A percentile compares a stretch with the other conserved stretches of the same genome.
phyloP scores from a whole-genome alignment of 2,329 filamentous ascomycete species.

The Bipolaris oryzae region DNA sequence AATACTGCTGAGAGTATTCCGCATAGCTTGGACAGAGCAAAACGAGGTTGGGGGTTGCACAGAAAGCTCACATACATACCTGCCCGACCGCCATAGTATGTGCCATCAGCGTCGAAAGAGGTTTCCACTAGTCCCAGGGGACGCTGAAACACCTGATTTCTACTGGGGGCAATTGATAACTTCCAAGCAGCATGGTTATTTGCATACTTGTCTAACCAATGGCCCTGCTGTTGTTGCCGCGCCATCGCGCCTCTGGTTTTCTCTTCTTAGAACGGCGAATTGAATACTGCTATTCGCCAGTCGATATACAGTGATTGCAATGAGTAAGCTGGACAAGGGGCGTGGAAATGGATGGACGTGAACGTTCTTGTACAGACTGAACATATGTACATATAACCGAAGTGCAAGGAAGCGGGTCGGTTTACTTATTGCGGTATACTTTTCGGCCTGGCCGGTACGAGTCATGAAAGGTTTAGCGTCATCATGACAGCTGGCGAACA shows the following conservation, averaged over 20 bases:
- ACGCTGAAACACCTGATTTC: slow-evolving; percentile 37
- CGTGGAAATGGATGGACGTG: background rate
- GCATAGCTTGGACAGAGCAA: background rate
- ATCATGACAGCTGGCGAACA: background rate
- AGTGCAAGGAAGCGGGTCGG: background rate
- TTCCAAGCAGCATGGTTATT: slow-evolving; percentile 49
- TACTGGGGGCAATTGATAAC: slow-evolving; percentile 10
- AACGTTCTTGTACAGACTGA: background rate
- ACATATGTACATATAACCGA: background rate
- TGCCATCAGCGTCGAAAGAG: slow-evolving; percentile 54
- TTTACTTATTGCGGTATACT: background rate
- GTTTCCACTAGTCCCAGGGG: slow-evolving; percentile 54
- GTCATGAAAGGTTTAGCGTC: slow-evolving; percentile 6
- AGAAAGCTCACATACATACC: slow-evolving; percentile 3
- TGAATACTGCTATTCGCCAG: background rate
- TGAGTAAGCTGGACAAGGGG: background rate
- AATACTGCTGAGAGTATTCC: background rate
- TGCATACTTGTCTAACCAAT: slow-evolving; percentile 53
- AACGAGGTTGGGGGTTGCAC: background rate
- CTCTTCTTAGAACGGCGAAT: background rate
- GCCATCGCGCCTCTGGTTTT: background rate
- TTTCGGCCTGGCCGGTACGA: background rate
- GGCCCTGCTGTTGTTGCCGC: slow-evolving; percentile 5
- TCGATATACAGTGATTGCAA: background rate
- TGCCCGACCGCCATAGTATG: slow-evolving; percentile 53